Conservation (phyloP, 768 basidiomycete species). For the Boletus speciosus region DNA sequence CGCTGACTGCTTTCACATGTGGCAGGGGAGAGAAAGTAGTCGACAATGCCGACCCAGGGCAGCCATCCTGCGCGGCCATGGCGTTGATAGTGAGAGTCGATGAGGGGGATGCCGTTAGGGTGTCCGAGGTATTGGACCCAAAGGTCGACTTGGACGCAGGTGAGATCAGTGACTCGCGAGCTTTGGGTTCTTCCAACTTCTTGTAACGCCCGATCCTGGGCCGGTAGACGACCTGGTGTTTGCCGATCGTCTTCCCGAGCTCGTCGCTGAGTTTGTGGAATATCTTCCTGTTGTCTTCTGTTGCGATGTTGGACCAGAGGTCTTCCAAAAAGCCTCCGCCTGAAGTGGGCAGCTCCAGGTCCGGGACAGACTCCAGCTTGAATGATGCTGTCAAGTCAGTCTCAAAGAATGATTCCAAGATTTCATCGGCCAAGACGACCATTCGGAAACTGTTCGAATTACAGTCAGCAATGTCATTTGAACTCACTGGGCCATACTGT, state of each 20-base stretch:
- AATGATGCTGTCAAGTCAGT: conserved; percentile 88
- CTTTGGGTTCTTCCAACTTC: conserved; percentile 80
- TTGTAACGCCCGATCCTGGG: conserved; percentile 88
- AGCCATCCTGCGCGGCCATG: conserved; percentile 17
- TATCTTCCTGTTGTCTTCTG: conserved; percentile 89
- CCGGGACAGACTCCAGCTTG: conserved; percentile 66
- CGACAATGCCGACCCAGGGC: conserved; percentile 17
- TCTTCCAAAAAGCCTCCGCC: conserved; percentile 72
- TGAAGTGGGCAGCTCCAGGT: conserved; percentile 59
- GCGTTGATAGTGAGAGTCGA: conserved; percentile 53
- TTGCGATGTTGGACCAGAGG: conserved; percentile 85
- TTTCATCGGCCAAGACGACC: conserved; percentile 96
- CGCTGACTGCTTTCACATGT: conserved; percentile 71
- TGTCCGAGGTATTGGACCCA: conserved; percentile 33
- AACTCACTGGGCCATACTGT: conserved; percentile 20
- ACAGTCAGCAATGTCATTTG: conserved; percentile 8
- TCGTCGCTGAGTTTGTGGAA: conserved; percentile 93
- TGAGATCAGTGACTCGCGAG: conserved; percentile 81
- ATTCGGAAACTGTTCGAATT: conserved; percentile 78
- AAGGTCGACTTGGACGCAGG: conserved; percentile 58
- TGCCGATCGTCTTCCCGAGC: conserved; percentile 91
- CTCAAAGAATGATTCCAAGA: conserved; percentile 96
- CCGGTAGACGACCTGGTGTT: conserved; percentile 77
- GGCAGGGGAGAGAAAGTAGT: conserved; percentile 51
- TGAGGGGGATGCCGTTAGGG: conserved; percentile 30